Conservation (phyloP, 805 yeast genomes). For the Suhomyces canberraensis region DNA sequence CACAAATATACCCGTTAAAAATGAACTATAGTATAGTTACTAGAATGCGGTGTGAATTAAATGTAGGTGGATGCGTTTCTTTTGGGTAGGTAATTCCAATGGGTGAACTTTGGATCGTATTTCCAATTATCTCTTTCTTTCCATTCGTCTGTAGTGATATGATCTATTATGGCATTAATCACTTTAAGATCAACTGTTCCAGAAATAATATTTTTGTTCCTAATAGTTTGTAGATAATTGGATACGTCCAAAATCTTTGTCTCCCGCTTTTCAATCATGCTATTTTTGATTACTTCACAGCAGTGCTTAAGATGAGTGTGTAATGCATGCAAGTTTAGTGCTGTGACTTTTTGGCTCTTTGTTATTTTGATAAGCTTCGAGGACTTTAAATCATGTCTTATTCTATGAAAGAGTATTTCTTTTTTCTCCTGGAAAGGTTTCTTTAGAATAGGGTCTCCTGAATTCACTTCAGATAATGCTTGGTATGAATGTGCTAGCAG, state of each 20-base stretch:
- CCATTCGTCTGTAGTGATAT: slow-evolving; percentile 13
- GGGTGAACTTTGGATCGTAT: slow-evolving; percentile 14
- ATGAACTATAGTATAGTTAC: no score
- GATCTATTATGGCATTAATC: slow-evolving; percentile 27
- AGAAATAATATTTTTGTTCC: slow-evolving; percentile 4
- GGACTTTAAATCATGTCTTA: slow-evolving; percentile 20
- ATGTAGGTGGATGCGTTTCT: no score
- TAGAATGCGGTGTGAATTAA: no score
- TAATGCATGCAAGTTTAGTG: slow-evolving; percentile 10
- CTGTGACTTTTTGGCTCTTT: slow-evolving; percentile 19
- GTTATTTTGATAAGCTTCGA: slow-evolving; percentile 22
- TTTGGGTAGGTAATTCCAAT: slow-evolving; percentile 8
- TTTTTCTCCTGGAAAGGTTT: slow-evolving; percentile 2
- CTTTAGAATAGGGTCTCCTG: neutral
- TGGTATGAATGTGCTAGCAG: slow-evolving; percentile 6
- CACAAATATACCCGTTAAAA: no score
- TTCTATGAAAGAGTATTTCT: slow-evolving; percentile 20
- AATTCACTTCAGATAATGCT: neutral
- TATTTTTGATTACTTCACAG: neutral
- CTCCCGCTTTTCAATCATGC: neutral
- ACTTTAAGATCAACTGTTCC: slow-evolving; percentile 15
- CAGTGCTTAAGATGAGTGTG: slow-evolving; percentile 11
- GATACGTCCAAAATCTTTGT: slow-evolving; percentile 12
- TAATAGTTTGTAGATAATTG: slow-evolving; percentile 13
- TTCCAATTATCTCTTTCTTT: slow-evolving; percentile 21